Base-by-base conservation (phyloP, 2,329 filamentous ascomycete genomes). In the Aspergillus viridinutans region DNA sequence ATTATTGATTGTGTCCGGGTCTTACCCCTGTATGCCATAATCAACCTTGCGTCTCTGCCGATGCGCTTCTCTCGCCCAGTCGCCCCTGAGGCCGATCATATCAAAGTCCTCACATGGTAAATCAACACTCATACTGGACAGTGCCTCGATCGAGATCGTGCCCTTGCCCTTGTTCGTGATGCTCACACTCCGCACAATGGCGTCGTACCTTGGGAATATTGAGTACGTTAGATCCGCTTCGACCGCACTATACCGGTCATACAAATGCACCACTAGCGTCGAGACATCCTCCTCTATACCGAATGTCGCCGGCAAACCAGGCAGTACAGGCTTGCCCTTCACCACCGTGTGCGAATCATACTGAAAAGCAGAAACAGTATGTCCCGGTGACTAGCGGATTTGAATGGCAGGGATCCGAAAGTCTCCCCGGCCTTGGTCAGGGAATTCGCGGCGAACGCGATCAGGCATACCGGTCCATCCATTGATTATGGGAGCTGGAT, bases 371-470 rank as follows among this genome's bases (percentile, higher is more conserved):
- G 80, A 82, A 14, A 88, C 79, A 0, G 83, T 85, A 58, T 83
- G 79, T 29, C 85, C 85, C 17, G 78, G 78, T 1, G 80, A 73
- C 63, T 88, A 84, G 53, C 78, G 77, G 62, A 88, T 84, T 40
- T 83, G 80, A 12, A 88, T 77, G 0, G 85, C 85, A 0, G 85
- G 85, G 2, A 81, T 72, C 3, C 86, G 80, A 61, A 86, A 85
- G 64, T 88, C 85, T 17, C 85, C 85, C 7, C 85, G 79, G 1
- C 85, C 85, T 4, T 85, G 73, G 58, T 88, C 85, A 1, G 85
- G 85, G 54, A 86, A 87, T 65, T 88, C 85, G 28, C 85, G 80
- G 17, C 83, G 79, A 17, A 80, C 67, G 45, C 82, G 83, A 10
- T 79, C 80, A 38, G 79, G 69, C 50, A 76, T 66, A 32, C 78